Conservation (phyloP, 352 stramenopile genomes). For the Globisporangium apiculatum region DNA sequence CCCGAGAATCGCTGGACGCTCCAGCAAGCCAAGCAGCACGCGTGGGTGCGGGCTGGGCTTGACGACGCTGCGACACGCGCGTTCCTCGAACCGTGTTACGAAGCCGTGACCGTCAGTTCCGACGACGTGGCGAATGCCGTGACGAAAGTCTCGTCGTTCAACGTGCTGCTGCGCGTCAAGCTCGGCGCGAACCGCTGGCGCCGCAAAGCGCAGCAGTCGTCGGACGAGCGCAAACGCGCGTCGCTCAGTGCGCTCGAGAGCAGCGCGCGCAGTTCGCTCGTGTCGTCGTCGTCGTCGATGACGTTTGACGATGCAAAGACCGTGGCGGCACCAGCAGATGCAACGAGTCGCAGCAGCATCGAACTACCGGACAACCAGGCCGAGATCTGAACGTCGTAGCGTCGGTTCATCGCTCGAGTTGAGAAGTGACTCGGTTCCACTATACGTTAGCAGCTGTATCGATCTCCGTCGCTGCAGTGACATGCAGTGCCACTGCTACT, state of each 20-base stretch:
- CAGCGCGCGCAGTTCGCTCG: conserved; percentile 9
- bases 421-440: too few relatives aligned
- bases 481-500: background rate
- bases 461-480: background rate
- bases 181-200: conserved; percentile 75
- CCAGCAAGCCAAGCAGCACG: conserved; percentile 57
- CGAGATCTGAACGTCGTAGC: conserved; percentile 26
- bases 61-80: conserved; percentile 22
- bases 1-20: conserved; percentile 64
- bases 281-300: too few relatives aligned
- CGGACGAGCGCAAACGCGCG: conserved; percentile 36
- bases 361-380: conserved; percentile 26
- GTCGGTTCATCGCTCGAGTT: too few relatives aligned
- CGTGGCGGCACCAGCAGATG: too few relatives aligned
- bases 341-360: background rate
- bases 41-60: conserved; percentile 58
- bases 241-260: conserved; percentile 15
- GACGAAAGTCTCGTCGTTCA: conserved; percentile 67
- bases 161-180: conserved; percentile 72
- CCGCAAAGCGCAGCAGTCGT: conserved; percentile 53
- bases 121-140: conserved; percentile 64
- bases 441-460: too few relatives aligned
- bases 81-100: conserved; percentile 45
- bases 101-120: conserved; percentile 45
- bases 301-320: too few relatives aligned